These are phyloP conservation scores for Areca catechu DNA, from an alignment of 176 grass and related monocot species.

Conservation along the genomic window DNA sequence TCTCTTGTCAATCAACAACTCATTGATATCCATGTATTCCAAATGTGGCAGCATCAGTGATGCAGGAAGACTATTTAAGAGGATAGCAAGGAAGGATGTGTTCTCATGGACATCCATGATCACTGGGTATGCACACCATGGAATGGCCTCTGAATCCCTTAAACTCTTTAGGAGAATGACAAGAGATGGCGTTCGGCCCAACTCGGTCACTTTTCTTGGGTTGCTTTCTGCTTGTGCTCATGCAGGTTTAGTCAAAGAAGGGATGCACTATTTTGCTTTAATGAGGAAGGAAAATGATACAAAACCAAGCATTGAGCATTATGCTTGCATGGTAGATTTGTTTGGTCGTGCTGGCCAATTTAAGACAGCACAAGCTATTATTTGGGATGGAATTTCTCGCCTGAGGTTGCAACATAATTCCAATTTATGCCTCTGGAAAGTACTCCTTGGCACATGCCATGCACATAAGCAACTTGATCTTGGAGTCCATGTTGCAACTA, in stretches of 20 bases:
- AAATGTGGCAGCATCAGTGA: slow-evolving; percentile 8
- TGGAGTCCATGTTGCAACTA: background rate
- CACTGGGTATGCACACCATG: slow-evolving; percentile 16
- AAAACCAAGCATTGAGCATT: slow-evolving; percentile 7
- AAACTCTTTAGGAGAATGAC: slow-evolving; percentile 1
- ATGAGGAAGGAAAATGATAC: background rate
- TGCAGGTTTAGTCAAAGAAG: slow-evolving; percentile 11
- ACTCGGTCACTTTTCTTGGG: slow-evolving; percentile 14
- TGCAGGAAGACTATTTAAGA: slow-evolving; percentile 1
- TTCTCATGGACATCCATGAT: slow-evolving; percentile 22
- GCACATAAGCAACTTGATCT: slow-evolving; percentile 13
- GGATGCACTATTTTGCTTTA: slow-evolving; percentile 3
- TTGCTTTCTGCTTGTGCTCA: slow-evolving; percentile 11
- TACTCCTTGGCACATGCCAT: slow-evolving; percentile 17
- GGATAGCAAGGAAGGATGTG: slow-evolving; percentile 11
- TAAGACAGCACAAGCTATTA: background rate
- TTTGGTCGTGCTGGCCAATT: slow-evolving; percentile 22
- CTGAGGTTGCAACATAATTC: background rate
- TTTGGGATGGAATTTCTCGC: background rate
- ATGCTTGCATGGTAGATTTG: slow-evolving; percentile 25
- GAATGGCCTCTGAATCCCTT: background rate
- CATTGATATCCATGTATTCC: slow-evolving; percentile 19
- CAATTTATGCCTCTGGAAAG: slow-evolving; percentile 16
- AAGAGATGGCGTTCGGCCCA: background rate
- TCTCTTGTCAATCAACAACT: slow-evolving; percentile 8